Percentiles rank a stretch among this genome's conserved stretches.
Evolutionary conservation across 495 filamentous ascomycete genomes (phyloP).

Genomic region (Lichina pygmaea): DNA sequence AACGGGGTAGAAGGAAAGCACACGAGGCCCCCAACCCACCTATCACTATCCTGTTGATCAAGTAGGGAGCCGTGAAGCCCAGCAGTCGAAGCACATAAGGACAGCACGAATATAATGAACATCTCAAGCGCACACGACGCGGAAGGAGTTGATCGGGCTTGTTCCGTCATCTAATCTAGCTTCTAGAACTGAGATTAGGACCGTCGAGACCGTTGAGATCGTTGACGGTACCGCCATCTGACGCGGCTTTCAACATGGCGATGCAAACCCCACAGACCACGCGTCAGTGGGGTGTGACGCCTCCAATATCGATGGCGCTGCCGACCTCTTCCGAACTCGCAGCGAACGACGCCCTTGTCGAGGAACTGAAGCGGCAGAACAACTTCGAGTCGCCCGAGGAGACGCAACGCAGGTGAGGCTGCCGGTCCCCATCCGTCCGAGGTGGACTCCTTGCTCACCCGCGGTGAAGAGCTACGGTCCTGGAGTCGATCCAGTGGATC

Average conservation of each 20-base stretch:
- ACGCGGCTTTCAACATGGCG: neutral
- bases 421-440: neutral
- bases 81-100: too few relatives aligned
- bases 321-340: slow-evolving; percentile 51
- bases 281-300: slow-evolving; percentile 56
- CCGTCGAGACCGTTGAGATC: too few relatives aligned
- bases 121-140: too few relatives aligned
- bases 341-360: slow-evolving; percentile 48
- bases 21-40: too few relatives aligned
- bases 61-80: too few relatives aligned
- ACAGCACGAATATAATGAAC: too few relatives aligned
- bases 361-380: slow-evolving; percentile 62
- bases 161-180: too few relatives aligned
- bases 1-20: too few relatives aligned
- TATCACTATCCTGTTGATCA: too few relatives aligned
- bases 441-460: neutral
- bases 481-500: slow-evolving; percentile 48
- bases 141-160: too few relatives aligned
- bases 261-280: slow-evolving; percentile 6
- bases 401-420: slow-evolving; percentile 43
- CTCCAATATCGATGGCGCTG: slow-evolving; percentile 47
- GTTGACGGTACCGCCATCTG: too few relatives aligned
- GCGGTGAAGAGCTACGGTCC: slow-evolving; percentile 13
- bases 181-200: too few relatives aligned
- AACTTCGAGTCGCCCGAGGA: slow-evolving; percentile 67